Conservation (phyloP, 257 asterid species). For the Rhazya stricta region DNA sequence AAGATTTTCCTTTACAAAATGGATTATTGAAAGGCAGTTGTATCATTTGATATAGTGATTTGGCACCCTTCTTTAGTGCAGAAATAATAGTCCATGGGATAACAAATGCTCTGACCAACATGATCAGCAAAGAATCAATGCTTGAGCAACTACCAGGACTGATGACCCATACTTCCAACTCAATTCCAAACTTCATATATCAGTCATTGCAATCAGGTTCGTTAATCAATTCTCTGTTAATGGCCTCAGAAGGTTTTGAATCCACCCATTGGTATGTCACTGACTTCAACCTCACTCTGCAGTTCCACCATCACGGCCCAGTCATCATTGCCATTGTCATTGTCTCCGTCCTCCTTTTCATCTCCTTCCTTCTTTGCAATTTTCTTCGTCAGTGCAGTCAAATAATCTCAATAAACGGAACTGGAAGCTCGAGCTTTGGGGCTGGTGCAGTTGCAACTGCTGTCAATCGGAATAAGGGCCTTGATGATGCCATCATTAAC, state of each 20-base stretch:
- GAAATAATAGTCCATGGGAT: neutral
- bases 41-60: too few species aligned
- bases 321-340: constrained; percentile 3
- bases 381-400: constrained; percentile 1
- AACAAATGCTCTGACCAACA: constrained; percentile 12
- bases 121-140: neutral
- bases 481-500: constrained; percentile 18
- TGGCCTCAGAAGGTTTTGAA: constrained; percentile 14
- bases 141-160: neutral
- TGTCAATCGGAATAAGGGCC: neutral
- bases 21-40: too few species aligned
- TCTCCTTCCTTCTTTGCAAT: constrained; percentile 8
- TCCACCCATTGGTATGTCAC: constrained; percentile 16
- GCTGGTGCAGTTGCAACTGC: neutral
- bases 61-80: neutral
- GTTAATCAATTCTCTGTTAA: neutral
- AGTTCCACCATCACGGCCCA: constrained; percentile 15
- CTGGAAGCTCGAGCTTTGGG: neutral
- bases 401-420: neutral
- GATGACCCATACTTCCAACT: constrained; percentile 12
- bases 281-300: constrained; percentile 16
- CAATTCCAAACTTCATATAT: neutral
- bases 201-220: neutral
- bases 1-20: too few species aligned
- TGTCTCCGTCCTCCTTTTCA: constrained; percentile 7